These are phyloP conservation scores for Polytrichum formosum DNA, from an alignment of 225 moss, liverwort and hornwort species.

Conservation along the genomic window DNA sequence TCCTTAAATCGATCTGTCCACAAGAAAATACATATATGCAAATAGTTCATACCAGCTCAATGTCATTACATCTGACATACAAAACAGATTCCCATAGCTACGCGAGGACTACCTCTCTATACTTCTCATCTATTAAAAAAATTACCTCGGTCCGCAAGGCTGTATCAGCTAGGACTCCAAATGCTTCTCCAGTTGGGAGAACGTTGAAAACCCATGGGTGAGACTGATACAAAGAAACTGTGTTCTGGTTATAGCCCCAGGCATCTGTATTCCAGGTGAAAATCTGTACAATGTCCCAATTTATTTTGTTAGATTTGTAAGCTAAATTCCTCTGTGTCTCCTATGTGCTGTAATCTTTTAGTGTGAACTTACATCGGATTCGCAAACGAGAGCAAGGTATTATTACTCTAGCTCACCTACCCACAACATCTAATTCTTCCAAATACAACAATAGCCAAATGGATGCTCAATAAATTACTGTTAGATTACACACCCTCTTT, in stretches of 20 bases:
- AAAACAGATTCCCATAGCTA: too few relatives aligned
- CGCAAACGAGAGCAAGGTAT: too few relatives aligned
- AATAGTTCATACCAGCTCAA: not conserved
- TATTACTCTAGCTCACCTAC: too few relatives aligned
- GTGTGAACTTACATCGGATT: too few relatives aligned
- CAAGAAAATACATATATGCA: not conserved
- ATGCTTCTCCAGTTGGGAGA: constrained; percentile 66
- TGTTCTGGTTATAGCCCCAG: constrained; percentile 86
- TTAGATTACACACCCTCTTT: constrained; percentile 48
- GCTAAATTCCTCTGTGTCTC: too few relatives aligned
- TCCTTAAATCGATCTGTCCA: constrained; percentile 74
- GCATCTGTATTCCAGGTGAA: constrained; percentile 97
- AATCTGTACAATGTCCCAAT: constrained; percentile 34
- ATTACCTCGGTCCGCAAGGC: constrained; percentile 67
- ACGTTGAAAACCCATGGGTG: constrained; percentile 95
- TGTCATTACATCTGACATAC: too few relatives aligned
- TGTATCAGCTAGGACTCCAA: constrained; percentile 89
- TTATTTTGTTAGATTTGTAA: too few relatives aligned
- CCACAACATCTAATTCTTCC: too few relatives aligned
- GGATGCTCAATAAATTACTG: not conserved
- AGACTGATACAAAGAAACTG: constrained; percentile 77
- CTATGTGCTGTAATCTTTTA: too few relatives aligned
- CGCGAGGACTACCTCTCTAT: too few relatives aligned
- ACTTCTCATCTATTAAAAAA: not conserved
- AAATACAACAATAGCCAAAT: not conserved